phyloP scores from a whole-genome alignment of 306 rosid genomes.

The Quercus wislizeni region DNA sequence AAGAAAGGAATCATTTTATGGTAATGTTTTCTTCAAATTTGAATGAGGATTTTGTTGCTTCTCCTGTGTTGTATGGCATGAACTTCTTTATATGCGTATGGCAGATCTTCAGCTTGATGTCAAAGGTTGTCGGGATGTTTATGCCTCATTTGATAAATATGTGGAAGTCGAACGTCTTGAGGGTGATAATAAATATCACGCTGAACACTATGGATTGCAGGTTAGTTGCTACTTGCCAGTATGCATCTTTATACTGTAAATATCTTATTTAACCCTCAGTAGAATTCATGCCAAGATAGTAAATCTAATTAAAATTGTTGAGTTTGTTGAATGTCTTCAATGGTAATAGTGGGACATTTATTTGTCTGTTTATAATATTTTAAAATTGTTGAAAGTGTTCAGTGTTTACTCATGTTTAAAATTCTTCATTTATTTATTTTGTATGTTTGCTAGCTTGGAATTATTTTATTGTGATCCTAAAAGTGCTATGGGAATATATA shows the following conservation, averaged over 20 bases:
- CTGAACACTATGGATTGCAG: constrained; percentile 96
- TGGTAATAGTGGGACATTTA: neutral
- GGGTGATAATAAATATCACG: constrained; percentile 96
- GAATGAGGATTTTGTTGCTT: neutral
- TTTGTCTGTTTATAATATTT: neutral
- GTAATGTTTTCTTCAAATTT: constrained; percentile 34
- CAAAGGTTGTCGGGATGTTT: constrained; percentile 95
- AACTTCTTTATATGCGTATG: constrained; percentile 24
- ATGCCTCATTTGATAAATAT: constrained; percentile 97
- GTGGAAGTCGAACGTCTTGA: constrained; percentile 98
- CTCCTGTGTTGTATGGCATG: constrained; percentile 20
- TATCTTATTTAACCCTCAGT: neutral
- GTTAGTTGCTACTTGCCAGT: constrained; percentile 46
- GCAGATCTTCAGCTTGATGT: constrained; percentile 99
- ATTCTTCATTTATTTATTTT: neutral
- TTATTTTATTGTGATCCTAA: neutral
- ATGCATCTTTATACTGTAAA: neutral
- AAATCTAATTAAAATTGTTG: neutral
- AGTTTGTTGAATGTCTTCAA: neutral
- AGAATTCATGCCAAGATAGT: neutral
- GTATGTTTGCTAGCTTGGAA: neutral
- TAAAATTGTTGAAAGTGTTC: neutral
- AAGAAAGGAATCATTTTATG: constrained; percentile 98
- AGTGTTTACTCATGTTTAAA: neutral
- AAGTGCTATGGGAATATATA: neutral